These are phyloP conservation scores for Verticillium albo-atrum DNA, from an alignment of 2,329 filamentous ascomycete species.

Conservation along the genomic window DNA sequence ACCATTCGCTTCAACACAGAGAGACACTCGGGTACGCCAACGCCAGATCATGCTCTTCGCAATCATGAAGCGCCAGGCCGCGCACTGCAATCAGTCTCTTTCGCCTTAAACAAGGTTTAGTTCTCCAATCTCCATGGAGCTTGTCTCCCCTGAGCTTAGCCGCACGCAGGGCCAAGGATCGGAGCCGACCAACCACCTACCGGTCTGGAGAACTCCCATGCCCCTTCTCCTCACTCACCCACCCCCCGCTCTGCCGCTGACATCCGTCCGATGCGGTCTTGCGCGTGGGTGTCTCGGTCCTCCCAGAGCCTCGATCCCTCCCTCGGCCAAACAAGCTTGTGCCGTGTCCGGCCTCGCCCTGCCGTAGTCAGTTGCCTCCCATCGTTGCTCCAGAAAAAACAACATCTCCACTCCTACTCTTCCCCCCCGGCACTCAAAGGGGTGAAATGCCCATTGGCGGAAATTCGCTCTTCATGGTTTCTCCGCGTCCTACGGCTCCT, in stretches of 20 bases:
- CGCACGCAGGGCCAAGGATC: neutral
- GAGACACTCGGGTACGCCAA: too few species aligned
- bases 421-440: neutral
- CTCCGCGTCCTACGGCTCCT: neutral
- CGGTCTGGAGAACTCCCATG: neutral
- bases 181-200: neutral
- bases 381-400: neutral
- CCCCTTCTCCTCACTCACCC: neutral
- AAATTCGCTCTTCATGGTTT: neutral
- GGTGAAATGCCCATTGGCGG: slow-evolving; percentile 3
- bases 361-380: neutral
- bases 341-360: neutral
- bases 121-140: neutral
- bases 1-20: neutral
- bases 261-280: neutral
- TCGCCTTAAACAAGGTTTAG: neutral
- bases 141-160: neutral
- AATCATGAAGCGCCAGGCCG: neutral
- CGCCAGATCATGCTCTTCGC: neutral
- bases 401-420: neutral
- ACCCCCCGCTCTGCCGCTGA: neutral
- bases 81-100: neutral
- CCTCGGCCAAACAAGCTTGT: neutral
- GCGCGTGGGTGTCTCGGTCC: neutral
- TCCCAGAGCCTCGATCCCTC: neutral